Percentiles rank a stretch among this genome's conserved stretches.
These are phyloP conservation scores for Xanthoparmelia taractica DNA, from an alignment of 495 filamentous ascomycete genomes.

Conservation along the genomic window DNA sequence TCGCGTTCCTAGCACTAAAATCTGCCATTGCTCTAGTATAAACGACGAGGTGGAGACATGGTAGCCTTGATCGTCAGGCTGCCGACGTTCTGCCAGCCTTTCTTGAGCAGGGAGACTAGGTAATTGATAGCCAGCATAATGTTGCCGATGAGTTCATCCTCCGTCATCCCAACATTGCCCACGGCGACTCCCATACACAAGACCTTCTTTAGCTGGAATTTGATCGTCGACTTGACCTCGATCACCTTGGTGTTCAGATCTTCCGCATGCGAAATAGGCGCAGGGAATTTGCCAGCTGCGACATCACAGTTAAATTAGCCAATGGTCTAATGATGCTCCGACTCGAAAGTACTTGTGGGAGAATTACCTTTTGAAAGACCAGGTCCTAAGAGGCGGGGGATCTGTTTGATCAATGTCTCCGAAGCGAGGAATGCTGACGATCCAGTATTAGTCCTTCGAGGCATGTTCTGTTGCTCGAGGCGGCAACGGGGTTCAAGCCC, in stretches of 20 bases:
- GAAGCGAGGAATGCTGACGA: constrained; percentile 72
- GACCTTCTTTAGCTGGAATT: constrained; percentile 99
- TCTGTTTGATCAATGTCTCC: constrained; percentile 96
- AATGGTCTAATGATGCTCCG: neutral
- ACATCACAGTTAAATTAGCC: constrained; percentile 15
- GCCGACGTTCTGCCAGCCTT: constrained; percentile 99
- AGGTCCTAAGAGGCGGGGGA: constrained; percentile 95
- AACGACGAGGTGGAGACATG: constrained; percentile 93
- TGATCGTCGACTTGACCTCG: constrained; percentile 99
- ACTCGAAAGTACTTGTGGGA: no score
- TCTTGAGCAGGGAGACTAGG: constrained; percentile 96
- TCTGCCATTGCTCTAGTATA: constrained; percentile 59
- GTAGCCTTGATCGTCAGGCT: constrained; percentile 98
- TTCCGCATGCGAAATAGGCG: constrained; percentile 90
- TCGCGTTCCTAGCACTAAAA: no score
- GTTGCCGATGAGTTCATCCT: constrained; percentile 93
- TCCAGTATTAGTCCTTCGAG: no score
- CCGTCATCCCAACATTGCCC: constrained; percentile 93
- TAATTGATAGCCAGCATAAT: constrained; percentile 99
- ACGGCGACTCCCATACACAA: constrained; percentile 98
- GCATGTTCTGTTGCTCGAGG: no score
- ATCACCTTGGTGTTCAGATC: constrained; percentile 88
- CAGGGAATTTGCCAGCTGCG: constrained; percentile 90
- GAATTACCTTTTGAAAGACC: no score
- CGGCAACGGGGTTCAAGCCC: no score